Percentiles rank a stretch among this genome's conserved stretches.
These are phyloP conservation scores for Backusella macrospora DNA, from an alignment of 192 early-diverging fungal species.

Conservation along the genomic window DNA sequence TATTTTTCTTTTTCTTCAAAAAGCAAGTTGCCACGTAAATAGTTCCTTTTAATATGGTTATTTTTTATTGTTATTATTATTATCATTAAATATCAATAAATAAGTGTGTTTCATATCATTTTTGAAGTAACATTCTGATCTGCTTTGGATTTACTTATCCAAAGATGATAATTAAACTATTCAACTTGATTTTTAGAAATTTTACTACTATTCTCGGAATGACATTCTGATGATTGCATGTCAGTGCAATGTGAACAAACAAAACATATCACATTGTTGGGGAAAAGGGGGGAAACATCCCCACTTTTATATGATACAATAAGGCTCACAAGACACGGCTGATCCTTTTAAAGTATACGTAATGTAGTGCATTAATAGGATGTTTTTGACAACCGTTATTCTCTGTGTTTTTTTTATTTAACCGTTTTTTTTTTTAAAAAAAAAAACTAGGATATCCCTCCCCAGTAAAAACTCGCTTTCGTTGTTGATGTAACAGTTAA, in stretches of 20 bases:
- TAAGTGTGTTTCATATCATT: background rate
- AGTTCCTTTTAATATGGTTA: background rate
- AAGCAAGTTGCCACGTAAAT: background rate
- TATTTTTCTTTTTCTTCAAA: constrained; percentile 3
- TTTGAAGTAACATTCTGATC: constrained; percentile 1
- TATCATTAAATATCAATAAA: background rate
- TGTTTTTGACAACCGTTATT: background rate
- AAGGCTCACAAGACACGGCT: background rate
- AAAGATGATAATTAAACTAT: background rate
- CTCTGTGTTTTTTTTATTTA: background rate
- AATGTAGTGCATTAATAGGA: background rate
- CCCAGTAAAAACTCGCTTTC: background rate
- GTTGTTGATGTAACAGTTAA: background rate
- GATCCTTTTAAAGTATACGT: background rate
- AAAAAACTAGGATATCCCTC: background rate
- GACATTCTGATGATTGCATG: constrained; percentile 9
- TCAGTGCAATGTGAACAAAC: constrained; percentile 13
- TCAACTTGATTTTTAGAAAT: background rate
- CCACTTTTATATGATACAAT: constrained; percentile 8
- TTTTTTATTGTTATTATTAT: background rate
- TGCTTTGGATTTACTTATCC: background rate
- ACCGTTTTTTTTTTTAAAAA: background rate
- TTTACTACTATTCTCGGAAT: constrained; percentile 5
- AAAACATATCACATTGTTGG: constrained; percentile 14
- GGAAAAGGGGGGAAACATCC: background rate